Percentiles rank a stretch among this genome's conserved stretches.
Evolutionary conservation across 345 rosid genomes (phyloP).

Genomic region (Streptanthus diversifolius): DNA sequence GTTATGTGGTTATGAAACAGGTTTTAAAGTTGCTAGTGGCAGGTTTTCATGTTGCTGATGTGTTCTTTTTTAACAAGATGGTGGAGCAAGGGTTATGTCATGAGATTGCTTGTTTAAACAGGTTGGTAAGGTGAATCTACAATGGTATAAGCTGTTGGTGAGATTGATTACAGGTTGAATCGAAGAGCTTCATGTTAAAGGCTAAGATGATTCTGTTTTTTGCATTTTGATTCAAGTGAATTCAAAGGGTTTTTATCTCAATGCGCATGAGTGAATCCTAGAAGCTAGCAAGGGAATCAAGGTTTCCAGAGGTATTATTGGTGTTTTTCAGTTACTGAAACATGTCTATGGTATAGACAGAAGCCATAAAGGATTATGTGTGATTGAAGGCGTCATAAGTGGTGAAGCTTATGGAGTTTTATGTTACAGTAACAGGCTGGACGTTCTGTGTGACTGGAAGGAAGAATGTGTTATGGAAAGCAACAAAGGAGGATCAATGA

Average conservation of each 20-base stretch:
- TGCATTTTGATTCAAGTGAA: not conserved
- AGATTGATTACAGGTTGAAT: not conserved
- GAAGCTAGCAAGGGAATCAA: conserved; percentile 1
- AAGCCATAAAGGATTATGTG: not conserved
- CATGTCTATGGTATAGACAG: not conserved
- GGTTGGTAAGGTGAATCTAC: not conserved
- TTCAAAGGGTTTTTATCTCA: not conserved
- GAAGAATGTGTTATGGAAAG: too few species aligned
- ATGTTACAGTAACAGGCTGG: not conserved
- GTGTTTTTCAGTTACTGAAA: not conserved
- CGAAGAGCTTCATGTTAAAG: not conserved
- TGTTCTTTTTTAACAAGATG: too few species aligned
- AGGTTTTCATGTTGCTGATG: too few species aligned
- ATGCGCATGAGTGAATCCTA: not conserved
- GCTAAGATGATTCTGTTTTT: not conserved
- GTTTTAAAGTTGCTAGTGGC: not conserved
- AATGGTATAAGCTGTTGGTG: not conserved
- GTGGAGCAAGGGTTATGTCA: not conserved
- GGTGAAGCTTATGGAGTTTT: not conserved
- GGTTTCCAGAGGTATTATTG: not conserved
- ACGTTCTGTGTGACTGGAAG: too few species aligned
- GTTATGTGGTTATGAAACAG: not conserved
- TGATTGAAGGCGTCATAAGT: not conserved
- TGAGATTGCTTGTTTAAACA: not conserved
- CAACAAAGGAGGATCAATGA: too few species aligned